These are phyloP conservation scores for Komagataella pseudopastoris DNA, from an alignment of 805 yeast species.

Conservation along the genomic window DNA sequence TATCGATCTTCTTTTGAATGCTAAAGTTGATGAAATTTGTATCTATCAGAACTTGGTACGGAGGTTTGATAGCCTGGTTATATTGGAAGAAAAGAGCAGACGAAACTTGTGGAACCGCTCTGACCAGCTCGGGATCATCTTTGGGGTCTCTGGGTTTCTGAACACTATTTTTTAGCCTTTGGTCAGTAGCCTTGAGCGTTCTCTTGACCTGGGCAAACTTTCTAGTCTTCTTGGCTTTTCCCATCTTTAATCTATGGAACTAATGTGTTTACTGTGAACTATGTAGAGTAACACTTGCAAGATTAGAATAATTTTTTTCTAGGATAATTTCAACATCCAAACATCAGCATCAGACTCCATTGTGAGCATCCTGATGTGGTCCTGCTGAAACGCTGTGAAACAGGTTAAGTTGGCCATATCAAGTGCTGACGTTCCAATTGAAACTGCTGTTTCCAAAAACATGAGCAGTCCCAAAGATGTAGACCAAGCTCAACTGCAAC, in stretches of 20 bases:
- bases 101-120: constrained; percentile 82
- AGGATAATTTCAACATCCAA: neutral
- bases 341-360: neutral
- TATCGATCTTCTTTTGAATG: constrained; percentile 88
- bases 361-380: neutral
- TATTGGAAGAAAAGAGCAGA: constrained; percentile 91
- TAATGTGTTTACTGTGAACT: neutral
- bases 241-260: constrained; percentile 36
- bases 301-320: neutral
- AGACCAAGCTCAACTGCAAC: neutral
- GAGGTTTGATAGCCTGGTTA: constrained; percentile 93
- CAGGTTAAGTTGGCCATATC: neutral
- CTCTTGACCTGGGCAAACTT: constrained; percentile 91
- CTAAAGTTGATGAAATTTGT: constrained; percentile 95
- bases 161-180: constrained; percentile 35
- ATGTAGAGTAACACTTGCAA: neutral
- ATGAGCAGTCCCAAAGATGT: neutral
- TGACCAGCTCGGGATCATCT: constrained; percentile 52
- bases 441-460: neutral
- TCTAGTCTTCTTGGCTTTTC: constrained; percentile 93
- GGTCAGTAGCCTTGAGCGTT: constrained; percentile 61
- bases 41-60: constrained; percentile 91
- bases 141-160: constrained; percentile 22
- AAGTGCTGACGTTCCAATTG: neutral
- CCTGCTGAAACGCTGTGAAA: neutral